phyloP scores from a whole-genome alignment of 2,329 filamentous ascomycete genomes.

The Westerdykella aurantiaca region DNA sequence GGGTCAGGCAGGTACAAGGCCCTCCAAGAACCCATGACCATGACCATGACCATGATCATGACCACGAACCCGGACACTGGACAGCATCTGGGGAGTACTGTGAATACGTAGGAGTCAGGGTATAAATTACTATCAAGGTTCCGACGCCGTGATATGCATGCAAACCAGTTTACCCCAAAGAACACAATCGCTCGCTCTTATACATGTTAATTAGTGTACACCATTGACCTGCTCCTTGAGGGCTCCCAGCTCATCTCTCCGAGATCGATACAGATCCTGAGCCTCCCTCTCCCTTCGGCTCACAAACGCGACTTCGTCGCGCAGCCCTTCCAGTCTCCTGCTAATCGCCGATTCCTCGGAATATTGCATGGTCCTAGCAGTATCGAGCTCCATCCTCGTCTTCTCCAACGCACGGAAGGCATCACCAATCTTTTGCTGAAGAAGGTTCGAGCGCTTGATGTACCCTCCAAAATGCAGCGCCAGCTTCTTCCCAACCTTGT shows the following conservation, averaged over 20 bases:
- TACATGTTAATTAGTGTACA: conserved; percentile 15
- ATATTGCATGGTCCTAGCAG: conserved; percentile 68
- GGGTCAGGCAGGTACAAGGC: too few species aligned
- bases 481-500: conserved; percentile 93
- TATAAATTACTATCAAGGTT: not conserved
- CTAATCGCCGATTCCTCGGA: conserved; percentile 73
- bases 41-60: too few species aligned
- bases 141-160: not conserved
- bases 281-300: conserved; percentile 80
- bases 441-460: conserved; percentile 72
- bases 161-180: not conserved
- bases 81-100: too few species aligned
- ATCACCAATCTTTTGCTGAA: conserved; percentile 72
- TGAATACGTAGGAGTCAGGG: not conserved
- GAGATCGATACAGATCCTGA: conserved; percentile 74
- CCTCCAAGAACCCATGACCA: too few species aligned
- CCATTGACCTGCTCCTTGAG: conserved; percentile 43
- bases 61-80: too few species aligned
- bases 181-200: not conserved
- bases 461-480: conserved; percentile 82
- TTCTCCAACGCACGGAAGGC: conserved; percentile 69
- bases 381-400: conserved; percentile 64
- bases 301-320: conserved; percentile 78
- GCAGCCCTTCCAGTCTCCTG: conserved; percentile 64
- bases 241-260: conserved; percentile 69